These are phyloP conservation scores for Glycine tomentella DNA, from an alignment of 306 rosid genomes.

Conservation along the genomic window DNA sequence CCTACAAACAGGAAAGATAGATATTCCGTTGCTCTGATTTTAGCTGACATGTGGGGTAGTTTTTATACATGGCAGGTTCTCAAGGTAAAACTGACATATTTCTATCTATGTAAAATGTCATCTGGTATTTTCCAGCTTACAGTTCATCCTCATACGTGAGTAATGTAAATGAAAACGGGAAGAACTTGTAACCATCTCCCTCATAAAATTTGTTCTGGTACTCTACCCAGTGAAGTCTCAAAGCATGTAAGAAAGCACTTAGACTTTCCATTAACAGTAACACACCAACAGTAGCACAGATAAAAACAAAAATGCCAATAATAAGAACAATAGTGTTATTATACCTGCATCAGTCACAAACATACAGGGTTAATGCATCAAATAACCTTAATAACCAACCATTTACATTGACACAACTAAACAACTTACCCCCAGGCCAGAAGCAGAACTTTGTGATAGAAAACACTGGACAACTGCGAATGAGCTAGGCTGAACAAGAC, in stretches of 20 bases:
- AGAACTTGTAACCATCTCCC: slow-evolving; percentile 92
- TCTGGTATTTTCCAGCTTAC: slow-evolving; percentile 26
- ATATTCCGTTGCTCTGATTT: slow-evolving; percentile 3
- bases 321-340: slow-evolving; percentile 68
- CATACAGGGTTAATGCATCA: slow-evolving; percentile 6
- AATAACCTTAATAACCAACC: not conserved
- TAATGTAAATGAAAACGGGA: slow-evolving; percentile 72
- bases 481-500: slow-evolving; percentile 80
- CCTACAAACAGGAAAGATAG: slow-evolving; percentile 8
- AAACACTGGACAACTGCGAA: slow-evolving; percentile 90
- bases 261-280: slow-evolving; percentile 88
- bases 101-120: slow-evolving; percentile 5
- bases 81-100: slow-evolving; percentile 22
- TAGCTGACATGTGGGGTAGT: not conserved
- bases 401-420: slow-evolving; percentile 18
- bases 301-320: slow-evolving; percentile 75
- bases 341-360: slow-evolving; percentile 62
- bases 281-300: slow-evolving; percentile 89
- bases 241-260: slow-evolving; percentile 95
- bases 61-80: slow-evolving; percentile 21
- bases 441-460: slow-evolving; percentile 85
- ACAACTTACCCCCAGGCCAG: slow-evolving; percentile 61
- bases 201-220: slow-evolving; percentile 94
- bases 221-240: slow-evolving; percentile 99
- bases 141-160: slow-evolving; percentile 66